These are phyloP conservation scores for Quercus lobata DNA, from an alignment of 331 rosid genomes.

Conservation along the genomic window DNA sequence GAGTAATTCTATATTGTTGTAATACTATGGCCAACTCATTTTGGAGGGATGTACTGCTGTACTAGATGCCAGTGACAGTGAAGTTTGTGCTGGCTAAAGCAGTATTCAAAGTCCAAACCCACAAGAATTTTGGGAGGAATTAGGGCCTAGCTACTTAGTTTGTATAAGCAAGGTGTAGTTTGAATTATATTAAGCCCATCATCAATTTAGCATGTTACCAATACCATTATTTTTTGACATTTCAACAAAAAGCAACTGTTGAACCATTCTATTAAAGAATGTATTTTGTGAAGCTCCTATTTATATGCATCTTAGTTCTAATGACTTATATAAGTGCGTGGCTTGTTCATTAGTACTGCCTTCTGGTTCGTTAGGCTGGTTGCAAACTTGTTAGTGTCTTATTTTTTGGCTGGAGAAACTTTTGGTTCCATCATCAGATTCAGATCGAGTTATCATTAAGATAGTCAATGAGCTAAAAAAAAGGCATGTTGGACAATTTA, in stretches of 20 bases:
- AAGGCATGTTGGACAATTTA: background rate
- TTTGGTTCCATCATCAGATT: too few relatives aligned
- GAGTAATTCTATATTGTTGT: background rate
- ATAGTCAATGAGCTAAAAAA: background rate
- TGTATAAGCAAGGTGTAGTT: too few relatives aligned
- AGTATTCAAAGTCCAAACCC: background rate
- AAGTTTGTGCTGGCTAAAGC: background rate
- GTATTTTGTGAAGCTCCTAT: too few relatives aligned
- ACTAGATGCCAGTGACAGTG: background rate
- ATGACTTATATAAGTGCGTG: background rate
- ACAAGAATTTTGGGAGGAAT: background rate
- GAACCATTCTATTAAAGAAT: too few relatives aligned
- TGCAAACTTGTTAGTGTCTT: background rate
- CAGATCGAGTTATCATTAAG: too few relatives aligned
- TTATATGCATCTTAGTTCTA: too few relatives aligned
- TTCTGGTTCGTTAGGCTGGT: background rate
- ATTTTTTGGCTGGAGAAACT: too few relatives aligned
- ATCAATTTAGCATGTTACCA: too few relatives aligned
- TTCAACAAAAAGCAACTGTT: too few relatives aligned
- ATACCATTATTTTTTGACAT: too few relatives aligned
- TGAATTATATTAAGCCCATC: too few relatives aligned
- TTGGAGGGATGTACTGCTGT: background rate
- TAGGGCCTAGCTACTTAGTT: too few relatives aligned
- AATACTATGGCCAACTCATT: background rate
- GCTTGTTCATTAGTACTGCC: background rate